Evolutionary conservation across 2,329 filamentous ascomycete species (phyloP).

Genomic region (Penicillium hordei): DNA sequence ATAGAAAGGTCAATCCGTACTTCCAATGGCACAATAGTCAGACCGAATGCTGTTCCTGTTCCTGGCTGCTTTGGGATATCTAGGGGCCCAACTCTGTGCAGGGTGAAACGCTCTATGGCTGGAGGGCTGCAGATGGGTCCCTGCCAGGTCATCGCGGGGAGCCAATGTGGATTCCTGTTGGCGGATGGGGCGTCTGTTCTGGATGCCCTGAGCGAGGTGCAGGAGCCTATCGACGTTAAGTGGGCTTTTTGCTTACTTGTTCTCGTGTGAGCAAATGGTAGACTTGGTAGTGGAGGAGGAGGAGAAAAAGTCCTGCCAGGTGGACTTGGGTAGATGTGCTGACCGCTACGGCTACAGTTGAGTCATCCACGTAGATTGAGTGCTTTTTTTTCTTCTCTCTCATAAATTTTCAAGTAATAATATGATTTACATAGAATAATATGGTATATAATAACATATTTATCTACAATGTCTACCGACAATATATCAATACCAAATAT

Average conservation of each 20-base stretch:
- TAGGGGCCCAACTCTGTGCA: slow-evolving; percentile 8
- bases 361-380: background rate
- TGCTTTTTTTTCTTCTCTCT: no score
- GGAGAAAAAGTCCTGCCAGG: background rate
- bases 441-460: background rate
- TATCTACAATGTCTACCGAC: no score
- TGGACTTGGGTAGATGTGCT: slow-evolving; percentile 17
- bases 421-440: background rate
- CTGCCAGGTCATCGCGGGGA: slow-evolving; percentile 28
- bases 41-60: slow-evolving; percentile 6
- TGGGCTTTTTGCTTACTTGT: slow-evolving; percentile 6
- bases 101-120: slow-evolving; percentile 12
- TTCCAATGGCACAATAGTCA: background rate
- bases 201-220: slow-evolving; percentile 5
- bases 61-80: slow-evolving; percentile 10
- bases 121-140: slow-evolving; percentile 5
- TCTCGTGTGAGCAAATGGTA: slow-evolving; percentile 14
- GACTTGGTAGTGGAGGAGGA: slow-evolving; percentile 1
- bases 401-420: no score
- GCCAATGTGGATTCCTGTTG: slow-evolving; percentile 12
- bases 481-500: background rate
- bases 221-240: slow-evolving; percentile 5
- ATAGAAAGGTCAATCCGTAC: background rate
- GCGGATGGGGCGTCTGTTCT: slow-evolving; percentile 11
- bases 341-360: slow-evolving; percentile 17